Conservation (phyloP, 1,284 basidiomycete genomes). For the Sutorius eximius region DNA sequence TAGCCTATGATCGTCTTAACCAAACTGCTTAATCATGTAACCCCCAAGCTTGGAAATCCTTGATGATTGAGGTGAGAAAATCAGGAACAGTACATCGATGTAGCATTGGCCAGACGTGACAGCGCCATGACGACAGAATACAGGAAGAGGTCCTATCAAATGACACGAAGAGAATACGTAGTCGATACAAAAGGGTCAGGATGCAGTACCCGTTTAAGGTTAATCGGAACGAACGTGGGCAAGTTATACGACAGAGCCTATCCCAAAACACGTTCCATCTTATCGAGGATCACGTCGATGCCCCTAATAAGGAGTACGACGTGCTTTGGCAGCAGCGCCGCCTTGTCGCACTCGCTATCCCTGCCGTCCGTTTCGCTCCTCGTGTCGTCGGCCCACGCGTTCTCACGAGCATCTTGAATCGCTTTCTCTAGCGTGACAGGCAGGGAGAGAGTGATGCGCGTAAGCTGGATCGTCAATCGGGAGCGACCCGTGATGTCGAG, state of each 20-base stretch:
- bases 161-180: background rate
- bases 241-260: slow-evolving; percentile 21
- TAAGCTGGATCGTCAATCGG: slow-evolving; percentile 74
- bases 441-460: slow-evolving; percentile 75
- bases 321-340: slow-evolving; percentile 53
- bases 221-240: background rate
- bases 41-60: background rate
- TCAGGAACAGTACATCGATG: background rate
- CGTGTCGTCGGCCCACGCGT: slow-evolving; percentile 3
- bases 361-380: slow-evolving; percentile 11
- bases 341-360: slow-evolving; percentile 24
- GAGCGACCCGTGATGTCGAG: slow-evolving; percentile 78
- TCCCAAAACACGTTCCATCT: slow-evolving; percentile 59
- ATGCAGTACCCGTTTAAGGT: background rate
- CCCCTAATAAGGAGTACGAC: slow-evolving; percentile 57
- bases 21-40: slow-evolving; percentile 20
- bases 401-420: slow-evolving; percentile 41
- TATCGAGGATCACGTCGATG: slow-evolving; percentile 59
- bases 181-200: background rate
- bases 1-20: slow-evolving; percentile 23
- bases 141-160: background rate
- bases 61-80: background rate
- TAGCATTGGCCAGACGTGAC: background rate
- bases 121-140: background rate
- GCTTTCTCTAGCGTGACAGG: slow-evolving; percentile 78